Conservation (phyloP, 139 green algal genomes). For the Asterochloris sp. region DNA sequence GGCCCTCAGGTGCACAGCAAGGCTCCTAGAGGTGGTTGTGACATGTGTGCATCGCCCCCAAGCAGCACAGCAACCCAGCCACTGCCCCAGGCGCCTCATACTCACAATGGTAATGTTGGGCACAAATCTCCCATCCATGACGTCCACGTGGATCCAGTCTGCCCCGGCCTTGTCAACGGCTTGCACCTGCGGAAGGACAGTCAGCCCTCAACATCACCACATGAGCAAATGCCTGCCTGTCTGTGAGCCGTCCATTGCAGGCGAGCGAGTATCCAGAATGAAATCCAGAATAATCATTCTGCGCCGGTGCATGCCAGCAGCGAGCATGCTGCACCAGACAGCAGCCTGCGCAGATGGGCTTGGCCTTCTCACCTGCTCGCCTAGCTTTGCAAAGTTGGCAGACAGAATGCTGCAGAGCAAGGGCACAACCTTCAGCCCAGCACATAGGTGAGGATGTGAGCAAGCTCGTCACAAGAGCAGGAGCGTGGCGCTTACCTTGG, state of each 20-base stretch:
- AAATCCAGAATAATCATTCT: neutral
- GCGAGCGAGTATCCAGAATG: neutral
- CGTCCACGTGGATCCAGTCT: slow-evolving; percentile 98
- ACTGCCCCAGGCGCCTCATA: neutral
- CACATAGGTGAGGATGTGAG: too few species aligned
- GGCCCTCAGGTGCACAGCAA: too few species aligned
- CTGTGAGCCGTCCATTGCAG: neutral
- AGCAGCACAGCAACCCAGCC: neutral
- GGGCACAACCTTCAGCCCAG: too few species aligned
- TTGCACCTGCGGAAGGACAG: slow-evolving; percentile 61
- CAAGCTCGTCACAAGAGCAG: too few species aligned
- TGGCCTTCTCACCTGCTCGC: slow-evolving; percentile 71
- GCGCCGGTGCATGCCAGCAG: neutral
- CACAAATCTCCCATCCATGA: slow-evolving; percentile 96
- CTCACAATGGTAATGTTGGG: slow-evolving; percentile 51
- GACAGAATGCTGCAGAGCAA: slow-evolving; percentile 70
- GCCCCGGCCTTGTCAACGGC: slow-evolving; percentile 90
- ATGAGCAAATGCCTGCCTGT: neutral
- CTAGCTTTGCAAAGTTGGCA: slow-evolving; percentile 93
- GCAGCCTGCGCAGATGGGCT: neutral
- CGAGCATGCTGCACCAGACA: neutral
- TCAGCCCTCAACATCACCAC: neutral
- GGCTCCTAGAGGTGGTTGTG: too few species aligned
- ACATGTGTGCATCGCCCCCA: neutral
- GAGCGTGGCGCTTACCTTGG: neutral